Evolutionary conservation across 2,329 filamentous ascomycete species (phyloP).

Genomic region (Chrysosphaeria jannelii): DNA sequence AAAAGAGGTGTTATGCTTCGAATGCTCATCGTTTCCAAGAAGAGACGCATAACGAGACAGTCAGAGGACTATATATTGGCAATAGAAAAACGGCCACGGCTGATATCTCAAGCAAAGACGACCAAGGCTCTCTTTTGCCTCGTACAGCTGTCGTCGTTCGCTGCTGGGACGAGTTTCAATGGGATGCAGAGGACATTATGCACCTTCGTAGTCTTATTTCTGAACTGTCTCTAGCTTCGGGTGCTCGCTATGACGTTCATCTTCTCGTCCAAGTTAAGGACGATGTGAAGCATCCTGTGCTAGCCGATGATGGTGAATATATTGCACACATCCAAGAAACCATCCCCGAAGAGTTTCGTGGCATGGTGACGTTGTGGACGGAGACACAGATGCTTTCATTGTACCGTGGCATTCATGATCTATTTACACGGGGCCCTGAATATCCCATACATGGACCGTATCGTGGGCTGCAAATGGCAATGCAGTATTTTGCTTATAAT

Average conservation of each 20-base stretch:
- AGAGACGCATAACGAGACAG: too few species aligned
- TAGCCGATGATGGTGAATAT: slow-evolving; percentile 43
- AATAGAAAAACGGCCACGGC: not conserved
- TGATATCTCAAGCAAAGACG: not conserved
- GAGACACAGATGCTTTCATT: slow-evolving; percentile 76
- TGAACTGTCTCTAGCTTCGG: slow-evolving; percentile 52
- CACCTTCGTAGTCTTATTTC: slow-evolving; percentile 61
- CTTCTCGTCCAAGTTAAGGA: slow-evolving; percentile 61
- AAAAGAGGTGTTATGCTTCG: slow-evolving; percentile 38
- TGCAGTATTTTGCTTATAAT: slow-evolving; percentile 72
- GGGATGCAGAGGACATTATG: slow-evolving; percentile 51
- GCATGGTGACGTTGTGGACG: slow-evolving; percentile 75
- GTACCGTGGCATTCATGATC: slow-evolving; percentile 65
- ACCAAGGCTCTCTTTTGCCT: too few species aligned
- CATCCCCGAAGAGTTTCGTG: slow-evolving; percentile 60
- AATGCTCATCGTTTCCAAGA: slow-evolving; percentile 37
- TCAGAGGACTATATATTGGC: too few species aligned
- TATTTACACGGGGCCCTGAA: slow-evolving; percentile 30
- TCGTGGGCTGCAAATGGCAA: slow-evolving; percentile 72
- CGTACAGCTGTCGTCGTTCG: slow-evolving; percentile 57
- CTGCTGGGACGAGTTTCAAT: slow-evolving; percentile 54
- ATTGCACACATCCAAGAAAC: slow-evolving; percentile 32
- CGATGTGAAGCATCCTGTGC: slow-evolving; percentile 44
- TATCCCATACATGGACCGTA: slow-evolving; percentile 78
- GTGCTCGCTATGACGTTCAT: slow-evolving; percentile 65